Percentiles rank a stretch among this genome's conserved stretches.
Evolutionary conservation across 2,329 filamentous ascomycete genomes (phyloP).

Genomic region (Sporothrix brasiliensis): DNA sequence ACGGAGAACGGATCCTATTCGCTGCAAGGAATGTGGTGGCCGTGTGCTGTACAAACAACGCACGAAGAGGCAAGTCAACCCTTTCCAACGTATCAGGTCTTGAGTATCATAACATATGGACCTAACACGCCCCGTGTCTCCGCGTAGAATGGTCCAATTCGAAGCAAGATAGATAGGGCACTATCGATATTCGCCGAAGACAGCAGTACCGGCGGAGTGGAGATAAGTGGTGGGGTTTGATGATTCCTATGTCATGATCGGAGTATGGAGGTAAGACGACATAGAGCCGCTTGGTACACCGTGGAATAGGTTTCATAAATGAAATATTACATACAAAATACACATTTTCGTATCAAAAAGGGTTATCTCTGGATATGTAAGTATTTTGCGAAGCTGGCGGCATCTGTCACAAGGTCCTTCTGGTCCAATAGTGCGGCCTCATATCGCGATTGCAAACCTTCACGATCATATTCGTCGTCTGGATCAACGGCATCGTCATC

Average conservation of each 20-base stretch:
- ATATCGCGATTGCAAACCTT: slow-evolving; percentile 75
- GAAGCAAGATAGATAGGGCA: slow-evolving; percentile 72
- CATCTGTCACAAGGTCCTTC: slow-evolving; percentile 53
- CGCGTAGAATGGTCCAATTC: slow-evolving; percentile 89
- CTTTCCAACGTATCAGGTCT: neutral
- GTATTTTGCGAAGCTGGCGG: slow-evolving; percentile 66
- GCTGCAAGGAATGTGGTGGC: slow-evolving; percentile 91
- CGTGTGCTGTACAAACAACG: slow-evolving; percentile 96
- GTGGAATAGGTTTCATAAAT: neutral
- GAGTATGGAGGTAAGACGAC: slow-evolving; percentile 30
- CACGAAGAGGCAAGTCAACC: slow-evolving; percentile 74
- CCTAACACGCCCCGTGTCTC: neutral
- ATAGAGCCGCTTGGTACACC: neutral
- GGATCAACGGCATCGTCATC: slow-evolving; percentile 62
- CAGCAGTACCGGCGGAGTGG: neutral
- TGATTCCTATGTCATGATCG: neutral
- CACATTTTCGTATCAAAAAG: neutral
- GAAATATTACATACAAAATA: neutral
- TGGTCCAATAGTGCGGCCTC: slow-evolving; percentile 68
- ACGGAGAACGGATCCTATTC: slow-evolving; percentile 76
- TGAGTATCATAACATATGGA: neutral
- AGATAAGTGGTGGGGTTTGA: neutral
- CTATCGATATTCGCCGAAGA: neutral
- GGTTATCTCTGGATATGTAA: slow-evolving; percentile 49
- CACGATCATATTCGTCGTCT: slow-evolving; percentile 62